These are phyloP conservation scores for Kodamaea sp. DNA, from an alignment of 1,139 yeast species.

Conservation along the genomic window DNA sequence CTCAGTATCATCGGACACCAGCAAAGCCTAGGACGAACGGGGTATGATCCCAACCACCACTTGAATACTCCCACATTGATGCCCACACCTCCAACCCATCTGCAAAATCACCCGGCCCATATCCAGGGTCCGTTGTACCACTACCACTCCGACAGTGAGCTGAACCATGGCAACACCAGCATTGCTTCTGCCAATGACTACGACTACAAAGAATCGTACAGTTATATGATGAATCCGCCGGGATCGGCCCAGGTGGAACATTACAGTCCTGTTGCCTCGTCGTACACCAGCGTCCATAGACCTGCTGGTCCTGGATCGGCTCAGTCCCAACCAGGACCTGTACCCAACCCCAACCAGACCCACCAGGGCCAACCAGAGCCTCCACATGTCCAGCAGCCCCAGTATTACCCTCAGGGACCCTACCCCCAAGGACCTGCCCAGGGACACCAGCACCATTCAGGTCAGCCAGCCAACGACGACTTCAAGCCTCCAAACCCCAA, in stretches of 20 bases:
- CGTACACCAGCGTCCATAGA: conserved; percentile 7
- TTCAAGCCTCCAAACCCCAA: conserved; percentile 9
- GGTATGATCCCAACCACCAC: conserved; percentile 3
- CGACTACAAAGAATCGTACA: conserved; percentile 14
- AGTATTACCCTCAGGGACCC: conserved; percentile 1
- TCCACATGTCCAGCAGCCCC: conserved; percentile 2
- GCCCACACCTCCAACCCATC: conserved; percentile 2
- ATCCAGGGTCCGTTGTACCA: conserved; percentile 9
- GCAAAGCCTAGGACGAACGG: conserved; percentile 5
- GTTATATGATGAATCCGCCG: conserved; percentile 11
- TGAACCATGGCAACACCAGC: conserved; percentile 4
- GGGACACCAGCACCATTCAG: conserved; percentile 3
- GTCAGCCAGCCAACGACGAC: conserved; percentile 3
- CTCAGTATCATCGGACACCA: conserved; percentile 1
- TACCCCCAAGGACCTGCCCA: conserved; percentile 3
- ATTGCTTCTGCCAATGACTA: conserved; percentile 9
- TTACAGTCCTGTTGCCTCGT: conserved; percentile 13
- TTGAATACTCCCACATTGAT: conserved; percentile 1
- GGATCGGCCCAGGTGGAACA: conserved; percentile 6
- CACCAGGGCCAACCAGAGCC: conserved; percentile 7
- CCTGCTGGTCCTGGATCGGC: neutral
- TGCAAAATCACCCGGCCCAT: conserved; percentile 5
- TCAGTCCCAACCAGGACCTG: neutral
- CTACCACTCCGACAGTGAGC: conserved; percentile 10
- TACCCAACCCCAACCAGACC: neutral